These are phyloP conservation scores for Lunularia cruciata DNA, from an alignment of 225 moss, liverwort and hornwort species.

Conservation along the genomic window DNA sequence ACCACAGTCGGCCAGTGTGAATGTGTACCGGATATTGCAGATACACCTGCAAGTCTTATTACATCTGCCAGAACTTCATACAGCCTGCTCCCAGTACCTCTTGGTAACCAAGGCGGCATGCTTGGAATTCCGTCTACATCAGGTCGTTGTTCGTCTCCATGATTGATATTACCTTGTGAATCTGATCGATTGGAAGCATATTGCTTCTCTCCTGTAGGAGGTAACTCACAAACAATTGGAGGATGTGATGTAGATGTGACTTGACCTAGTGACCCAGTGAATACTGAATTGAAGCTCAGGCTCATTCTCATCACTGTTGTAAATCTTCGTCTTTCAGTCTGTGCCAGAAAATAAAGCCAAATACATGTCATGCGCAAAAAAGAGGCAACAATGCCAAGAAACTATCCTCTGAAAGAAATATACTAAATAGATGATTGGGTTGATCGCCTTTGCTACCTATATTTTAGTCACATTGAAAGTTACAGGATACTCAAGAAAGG, in stretches of 20 bases:
- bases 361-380: neutral
- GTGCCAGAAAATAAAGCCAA: constrained; percentile 28
- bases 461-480: too few relatives aligned
- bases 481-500: too few relatives aligned
- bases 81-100: constrained; percentile 49
- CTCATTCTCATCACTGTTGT: constrained; percentile 61
- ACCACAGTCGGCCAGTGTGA: neutral
- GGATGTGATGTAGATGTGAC: constrained; percentile 14
- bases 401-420: neutral
- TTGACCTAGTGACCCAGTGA: constrained; percentile 56
- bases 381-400: too few relatives aligned
- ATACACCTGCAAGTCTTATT: constrained; percentile 82
- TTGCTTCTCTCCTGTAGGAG: neutral
- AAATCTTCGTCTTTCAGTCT: constrained; percentile 65
- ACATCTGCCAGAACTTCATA: constrained; percentile 66
- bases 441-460: too few relatives aligned
- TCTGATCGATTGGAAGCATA: constrained; percentile 11
- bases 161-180: constrained; percentile 21
- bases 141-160: constrained; percentile 31
- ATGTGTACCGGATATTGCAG: constrained; percentile 62
- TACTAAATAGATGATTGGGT: neutral
- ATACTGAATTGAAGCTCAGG: constrained; percentile 77
- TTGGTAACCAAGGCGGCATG: constrained; percentile 82
- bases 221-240: constrained; percentile 33
- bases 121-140: constrained; percentile 67